Evolutionary conservation across 2,329 filamentous ascomycete genomes (phyloP).

Genomic region (Aspergillus clavatus): DNA sequence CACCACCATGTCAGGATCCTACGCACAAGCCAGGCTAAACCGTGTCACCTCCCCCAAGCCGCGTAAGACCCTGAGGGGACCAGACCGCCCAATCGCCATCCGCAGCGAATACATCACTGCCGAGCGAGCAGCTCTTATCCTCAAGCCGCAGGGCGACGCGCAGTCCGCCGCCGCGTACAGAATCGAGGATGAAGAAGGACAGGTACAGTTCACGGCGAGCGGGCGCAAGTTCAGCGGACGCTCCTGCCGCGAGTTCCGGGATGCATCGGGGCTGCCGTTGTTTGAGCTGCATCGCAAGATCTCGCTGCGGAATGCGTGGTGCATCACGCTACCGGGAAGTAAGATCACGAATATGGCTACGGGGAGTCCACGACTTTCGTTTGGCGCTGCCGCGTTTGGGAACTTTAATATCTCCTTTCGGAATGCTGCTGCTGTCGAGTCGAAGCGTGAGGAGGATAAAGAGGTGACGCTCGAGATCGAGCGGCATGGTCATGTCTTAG

Average conservation of each 20-base stretch:
- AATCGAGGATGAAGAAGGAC: slow-evolving; percentile 16
- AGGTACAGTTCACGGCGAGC: slow-evolving; percentile 17
- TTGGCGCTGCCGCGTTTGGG: slow-evolving; percentile 3
- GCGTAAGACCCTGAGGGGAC: slow-evolving; percentile 16
- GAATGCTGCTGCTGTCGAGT: slow-evolving; percentile 12
- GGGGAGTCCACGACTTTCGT: slow-evolving; percentile 8
- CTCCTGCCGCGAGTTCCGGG: slow-evolving; percentile 22
- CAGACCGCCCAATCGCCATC: slow-evolving; percentile 18
- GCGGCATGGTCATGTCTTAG: slow-evolving; percentile 11
- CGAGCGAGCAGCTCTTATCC: slow-evolving; percentile 14
- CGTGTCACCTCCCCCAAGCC: slow-evolving; percentile 8
- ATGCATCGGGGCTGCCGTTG: slow-evolving; percentile 21
- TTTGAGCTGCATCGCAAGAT: slow-evolving; percentile 22
- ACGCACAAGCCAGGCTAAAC: slow-evolving; percentile 16
- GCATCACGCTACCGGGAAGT: slow-evolving; percentile 12
- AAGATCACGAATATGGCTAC: slow-evolving; percentile 6
- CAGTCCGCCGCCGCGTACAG: slow-evolving; percentile 16
- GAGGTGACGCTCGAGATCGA: slow-evolving; percentile 12
- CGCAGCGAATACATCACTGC: slow-evolving; percentile 16
- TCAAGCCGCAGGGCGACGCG: slow-evolving; percentile 13
- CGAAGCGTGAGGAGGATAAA: slow-evolving; percentile 9
- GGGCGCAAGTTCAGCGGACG: slow-evolving; percentile 22
- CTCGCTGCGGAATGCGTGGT: slow-evolving; percentile 9
- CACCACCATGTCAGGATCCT: slow-evolving; percentile 8
- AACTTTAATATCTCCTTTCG: slow-evolving; percentile 15